phyloP scores from a whole-genome alignment of 2,329 filamentous ascomycete species.

The Septoria linicola region DNA sequence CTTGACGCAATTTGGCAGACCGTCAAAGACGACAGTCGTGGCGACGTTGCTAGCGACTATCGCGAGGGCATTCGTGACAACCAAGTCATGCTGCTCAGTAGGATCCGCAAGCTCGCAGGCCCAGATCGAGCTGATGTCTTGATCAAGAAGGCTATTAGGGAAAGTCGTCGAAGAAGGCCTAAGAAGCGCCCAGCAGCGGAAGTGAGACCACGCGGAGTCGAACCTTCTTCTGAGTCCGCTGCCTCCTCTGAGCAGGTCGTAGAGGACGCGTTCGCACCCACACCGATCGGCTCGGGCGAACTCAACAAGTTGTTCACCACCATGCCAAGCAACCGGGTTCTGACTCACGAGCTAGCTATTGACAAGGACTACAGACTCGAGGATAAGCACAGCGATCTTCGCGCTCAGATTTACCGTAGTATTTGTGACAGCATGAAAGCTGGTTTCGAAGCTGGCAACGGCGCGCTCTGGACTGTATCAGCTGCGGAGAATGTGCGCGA shows the following conservation, averaged over 20 bases:
- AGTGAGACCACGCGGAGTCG: conserved; percentile 64
- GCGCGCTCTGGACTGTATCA: conserved; percentile 66
- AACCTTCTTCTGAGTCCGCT: conserved; percentile 22
- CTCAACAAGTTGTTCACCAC: conserved; percentile 57
- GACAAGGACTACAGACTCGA: conserved; percentile 72
- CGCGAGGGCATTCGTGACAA: conserved; percentile 77
- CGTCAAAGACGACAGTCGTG: conserved; percentile 73
- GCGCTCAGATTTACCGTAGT: conserved; percentile 60
- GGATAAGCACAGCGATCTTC: conserved; percentile 58
- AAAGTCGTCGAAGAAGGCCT: conserved; percentile 64
- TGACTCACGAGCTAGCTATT: conserved; percentile 77
- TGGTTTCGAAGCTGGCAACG: conserved; percentile 62
- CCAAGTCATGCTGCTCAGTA: conserved; percentile 73
- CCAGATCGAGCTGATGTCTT: conserved; percentile 67
- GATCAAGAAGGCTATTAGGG: conserved; percentile 71
- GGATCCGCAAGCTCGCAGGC: conserved; percentile 76
- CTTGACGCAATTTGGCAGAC: conserved; percentile 81
- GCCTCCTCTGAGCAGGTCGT: conserved; percentile 25
- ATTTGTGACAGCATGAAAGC: conserved; percentile 62
- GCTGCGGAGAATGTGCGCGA: conserved; percentile 70
- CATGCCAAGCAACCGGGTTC: conserved; percentile 69
- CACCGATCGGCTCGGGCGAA: conserved; percentile 40
- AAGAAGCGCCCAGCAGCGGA: conserved; percentile 68
- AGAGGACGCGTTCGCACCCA: conserved; percentile 21
- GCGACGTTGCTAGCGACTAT: conserved; percentile 72